Percentiles rank a stretch among this genome's conserved stretches.
phyloP scores from a whole-genome alignment of 2,329 filamentous ascomycete species.

The Aspergillus nomiae region DNA sequence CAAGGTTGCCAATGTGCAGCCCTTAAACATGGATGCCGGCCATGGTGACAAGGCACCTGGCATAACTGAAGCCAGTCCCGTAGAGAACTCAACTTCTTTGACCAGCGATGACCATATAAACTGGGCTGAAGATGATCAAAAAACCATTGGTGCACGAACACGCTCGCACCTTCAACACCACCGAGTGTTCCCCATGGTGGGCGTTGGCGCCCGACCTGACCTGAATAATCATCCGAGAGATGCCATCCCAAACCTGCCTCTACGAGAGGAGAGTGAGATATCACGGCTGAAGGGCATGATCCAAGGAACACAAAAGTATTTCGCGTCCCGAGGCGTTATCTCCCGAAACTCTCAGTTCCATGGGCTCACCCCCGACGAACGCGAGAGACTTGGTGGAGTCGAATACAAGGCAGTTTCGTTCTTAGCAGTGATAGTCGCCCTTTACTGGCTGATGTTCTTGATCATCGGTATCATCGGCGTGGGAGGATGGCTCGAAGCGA shows the following conservation, averaged over 20 bases:
- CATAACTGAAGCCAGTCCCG: constrained; percentile 2
- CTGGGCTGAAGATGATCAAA: constrained; percentile 36
- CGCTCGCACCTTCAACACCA: constrained; percentile 25
- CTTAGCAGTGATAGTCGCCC: constrained; percentile 39
- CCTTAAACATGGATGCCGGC: not conserved
- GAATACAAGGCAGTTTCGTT: constrained; percentile 46
- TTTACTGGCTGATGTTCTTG: constrained; percentile 52
- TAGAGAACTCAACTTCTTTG: not conserved
- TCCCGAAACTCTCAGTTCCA: constrained; percentile 55
- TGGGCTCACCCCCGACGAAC: constrained; percentile 46
- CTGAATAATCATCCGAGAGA: constrained; percentile 37
- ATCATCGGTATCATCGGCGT: constrained; percentile 49
- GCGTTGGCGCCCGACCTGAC: constrained; percentile 38
- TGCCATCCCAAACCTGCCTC: constrained; percentile 22
- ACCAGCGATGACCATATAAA: constrained; percentile 16
- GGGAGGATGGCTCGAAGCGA: constrained; percentile 49
- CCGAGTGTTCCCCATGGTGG: constrained; percentile 37
- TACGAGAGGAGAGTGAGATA: constrained; percentile 19
- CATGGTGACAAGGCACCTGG: constrained; percentile 5
- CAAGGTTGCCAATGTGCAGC: not conserved
- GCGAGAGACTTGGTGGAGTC: constrained; percentile 45
- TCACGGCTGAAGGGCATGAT: constrained; percentile 27
- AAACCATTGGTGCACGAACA: constrained; percentile 24
- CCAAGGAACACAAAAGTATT: constrained; percentile 33
- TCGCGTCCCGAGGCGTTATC: constrained; percentile 34